Evolutionary conservation across 495 filamentous ascomycete genomes (phyloP).

Genomic region (Aspergillus panamensis): DNA sequence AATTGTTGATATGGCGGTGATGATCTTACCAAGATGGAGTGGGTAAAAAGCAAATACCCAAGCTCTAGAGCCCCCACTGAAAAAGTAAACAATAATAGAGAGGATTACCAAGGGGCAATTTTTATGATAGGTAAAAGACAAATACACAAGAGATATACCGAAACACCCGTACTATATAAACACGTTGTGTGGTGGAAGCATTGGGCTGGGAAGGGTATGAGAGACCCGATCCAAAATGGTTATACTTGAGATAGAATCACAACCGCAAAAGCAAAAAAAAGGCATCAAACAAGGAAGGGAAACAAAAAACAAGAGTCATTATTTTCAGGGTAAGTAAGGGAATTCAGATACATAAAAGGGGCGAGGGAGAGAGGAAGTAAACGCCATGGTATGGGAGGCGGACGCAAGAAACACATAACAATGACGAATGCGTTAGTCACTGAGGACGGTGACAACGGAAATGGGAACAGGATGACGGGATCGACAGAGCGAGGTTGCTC

Average conservation of each 20-base stretch:
- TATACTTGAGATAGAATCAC: background rate
- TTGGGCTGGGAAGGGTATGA: background rate
- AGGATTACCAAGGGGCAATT: background rate
- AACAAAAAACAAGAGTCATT: background rate
- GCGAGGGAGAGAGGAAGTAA: slow-evolving; percentile 16
- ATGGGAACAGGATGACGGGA: slow-evolving; percentile 16
- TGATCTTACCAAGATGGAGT: slow-evolving; percentile 1
- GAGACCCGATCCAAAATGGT: background rate
- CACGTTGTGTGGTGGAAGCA: background rate
- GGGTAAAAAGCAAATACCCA: slow-evolving; percentile 6
- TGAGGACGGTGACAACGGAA: slow-evolving; percentile 16
- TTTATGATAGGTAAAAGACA: background rate
- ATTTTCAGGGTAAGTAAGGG: slow-evolving; percentile 19
- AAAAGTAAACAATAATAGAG: background rate
- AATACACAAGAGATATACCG: background rate
- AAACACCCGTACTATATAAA: slow-evolving; percentile 7
- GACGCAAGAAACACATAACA: slow-evolving; percentile 24
- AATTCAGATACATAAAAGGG: slow-evolving; percentile 22
- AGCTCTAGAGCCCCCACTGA: background rate
- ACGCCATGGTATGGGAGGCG: slow-evolving; percentile 14
- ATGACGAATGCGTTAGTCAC: slow-evolving; percentile 28
- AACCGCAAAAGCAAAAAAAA: background rate
- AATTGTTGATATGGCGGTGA: background rate
- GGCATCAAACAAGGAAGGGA: background rate
- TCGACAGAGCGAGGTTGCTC: slow-evolving; percentile 12